Evolutionary conservation across 352 stramenopile species (phyloP), one percentile per base, ranked within the genome.

Genomic region (Globisporangium abappressorium): DNA sequence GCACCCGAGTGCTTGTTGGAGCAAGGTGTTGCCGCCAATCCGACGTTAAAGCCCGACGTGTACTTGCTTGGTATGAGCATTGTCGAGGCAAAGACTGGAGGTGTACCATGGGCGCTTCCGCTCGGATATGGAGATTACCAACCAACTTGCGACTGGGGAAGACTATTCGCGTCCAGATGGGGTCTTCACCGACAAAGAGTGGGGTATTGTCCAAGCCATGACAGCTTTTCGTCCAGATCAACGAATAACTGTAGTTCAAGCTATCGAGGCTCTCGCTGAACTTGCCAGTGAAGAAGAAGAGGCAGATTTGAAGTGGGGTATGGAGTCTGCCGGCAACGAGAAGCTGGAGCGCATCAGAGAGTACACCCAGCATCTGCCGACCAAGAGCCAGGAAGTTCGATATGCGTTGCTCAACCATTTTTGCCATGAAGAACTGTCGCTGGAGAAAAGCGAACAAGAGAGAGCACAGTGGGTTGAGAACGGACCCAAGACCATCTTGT

Each of bases 1-100:
- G 77, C 77, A 0, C 74, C 77, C 0, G 77, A 84, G 51, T 76
- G 70, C 56, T 6, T 84, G 8, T 63, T 81, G 51, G 41, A 65
- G 1, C 57, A 60, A 38, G 67, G 64, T 1, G 56, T 67, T 7
- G 24, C 54, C 2, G 28, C 33, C 15, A 41, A 57, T 11, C 43
- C 56, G 12, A 60, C 46, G 3, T 22, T 14, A 2, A 8, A 7
- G n/a, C 55, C 49, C 5, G 62, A 66, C 62, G 62, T 66, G 2
- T 66, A 61, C 33, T 28, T 47, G 34, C 47, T 66, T 22, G 62
- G 62, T 9, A 66, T 66, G 62, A 51, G 47, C 51, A 60, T 66
- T 24, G 36, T 66, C 18, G 62, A 66, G 18, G 62, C 30, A 2
- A 41, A 33, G 53, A 67, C 34, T 14, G 53, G 51, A 0, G 36